Conservation (phyloP, 1,139 yeast genomes). For the Lodderomyces margitis region DNA sequence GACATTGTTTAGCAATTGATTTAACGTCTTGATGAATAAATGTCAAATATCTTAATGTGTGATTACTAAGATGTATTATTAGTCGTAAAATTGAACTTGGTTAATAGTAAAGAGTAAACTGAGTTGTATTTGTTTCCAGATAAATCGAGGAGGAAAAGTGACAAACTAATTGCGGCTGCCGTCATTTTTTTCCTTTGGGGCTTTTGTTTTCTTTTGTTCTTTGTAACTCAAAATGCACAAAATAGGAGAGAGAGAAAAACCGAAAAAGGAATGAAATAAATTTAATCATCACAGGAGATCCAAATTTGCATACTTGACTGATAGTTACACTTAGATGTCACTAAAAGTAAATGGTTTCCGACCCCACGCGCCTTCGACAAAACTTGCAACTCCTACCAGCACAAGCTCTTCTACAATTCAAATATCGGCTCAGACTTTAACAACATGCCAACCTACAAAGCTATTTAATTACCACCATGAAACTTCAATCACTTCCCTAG, state of each 20-base stretch:
- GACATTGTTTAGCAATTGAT: constrained; percentile 4
- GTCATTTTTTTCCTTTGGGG: not conserved
- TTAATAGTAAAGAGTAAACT: no score
- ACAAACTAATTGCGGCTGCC: not conserved
- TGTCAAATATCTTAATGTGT: no score
- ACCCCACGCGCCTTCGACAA: not conserved
- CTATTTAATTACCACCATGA: constrained; percentile 56
- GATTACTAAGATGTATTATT: no score
- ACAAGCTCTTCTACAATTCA: constrained; percentile 19
- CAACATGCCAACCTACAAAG: constrained; percentile 55
- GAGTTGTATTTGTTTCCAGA: not conserved
- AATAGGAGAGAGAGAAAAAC: not conserved
- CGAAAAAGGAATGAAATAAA: no score
- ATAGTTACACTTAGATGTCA: not conserved
- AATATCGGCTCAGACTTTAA: constrained; percentile 44
- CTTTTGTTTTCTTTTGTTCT: no score
- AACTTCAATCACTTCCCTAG: constrained; percentile 71
- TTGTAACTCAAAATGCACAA: constrained; percentile 1
- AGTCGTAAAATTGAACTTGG: no score
- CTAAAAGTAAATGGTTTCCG: constrained; percentile 1
- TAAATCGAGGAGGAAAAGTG: not conserved
- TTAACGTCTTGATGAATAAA: not conserved
- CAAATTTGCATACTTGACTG: no score
- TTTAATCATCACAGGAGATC: no score
- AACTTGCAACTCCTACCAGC: not conserved